phyloP scores from a whole-genome alignment of 345 rosid species.

The Leavenworthia alabamica region DNA sequence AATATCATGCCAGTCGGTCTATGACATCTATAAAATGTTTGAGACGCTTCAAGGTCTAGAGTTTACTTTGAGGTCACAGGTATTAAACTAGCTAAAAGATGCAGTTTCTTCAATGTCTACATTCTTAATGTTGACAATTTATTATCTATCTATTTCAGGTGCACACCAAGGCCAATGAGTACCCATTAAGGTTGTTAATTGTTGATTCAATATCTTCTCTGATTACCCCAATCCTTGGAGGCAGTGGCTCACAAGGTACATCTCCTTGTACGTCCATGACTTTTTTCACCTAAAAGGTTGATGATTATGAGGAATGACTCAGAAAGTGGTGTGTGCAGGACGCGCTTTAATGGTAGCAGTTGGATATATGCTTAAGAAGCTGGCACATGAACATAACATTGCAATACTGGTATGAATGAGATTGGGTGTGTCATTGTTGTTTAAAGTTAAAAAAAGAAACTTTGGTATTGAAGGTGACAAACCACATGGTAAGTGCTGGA shows the following conservation, averaged over 20 bases:
- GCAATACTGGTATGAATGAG: conserved; percentile 47
- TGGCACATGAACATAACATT: conserved; percentile 63
- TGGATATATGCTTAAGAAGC: conserved; percentile 70
- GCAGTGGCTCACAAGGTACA: conserved; percentile 62
- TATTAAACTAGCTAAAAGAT: conserved; percentile 21
- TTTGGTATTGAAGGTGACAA: conserved; percentile 50
- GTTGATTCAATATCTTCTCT: conserved; percentile 78
- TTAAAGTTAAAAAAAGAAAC: background rate
- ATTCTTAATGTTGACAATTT: background rate
- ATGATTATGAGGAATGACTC: background rate
- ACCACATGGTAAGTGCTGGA: conserved; percentile 76
- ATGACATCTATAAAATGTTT: conserved; percentile 64
- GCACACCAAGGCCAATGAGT: conserved; percentile 36
- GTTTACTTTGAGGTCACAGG: conserved; percentile 48
- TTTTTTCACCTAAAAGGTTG: background rate
- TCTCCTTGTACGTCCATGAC: conserved; percentile 19
- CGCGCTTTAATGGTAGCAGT: conserved; percentile 68
- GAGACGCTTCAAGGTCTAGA: conserved; percentile 53
- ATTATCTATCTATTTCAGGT: conserved; percentile 6
- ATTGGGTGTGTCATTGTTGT: conserved; percentile 5
- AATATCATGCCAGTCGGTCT: conserved; percentile 53
- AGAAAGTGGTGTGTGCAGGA: conserved; percentile 36
- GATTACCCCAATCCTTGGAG: conserved; percentile 68
- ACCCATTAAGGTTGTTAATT: conserved; percentile 40
- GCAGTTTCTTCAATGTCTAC: background rate